Percentiles rank a stretch among this genome's conserved stretches.
Conservation (phyloP, 2,329 filamentous ascomycete genomes). For the Fragosphaeria purpurea region DNA sequence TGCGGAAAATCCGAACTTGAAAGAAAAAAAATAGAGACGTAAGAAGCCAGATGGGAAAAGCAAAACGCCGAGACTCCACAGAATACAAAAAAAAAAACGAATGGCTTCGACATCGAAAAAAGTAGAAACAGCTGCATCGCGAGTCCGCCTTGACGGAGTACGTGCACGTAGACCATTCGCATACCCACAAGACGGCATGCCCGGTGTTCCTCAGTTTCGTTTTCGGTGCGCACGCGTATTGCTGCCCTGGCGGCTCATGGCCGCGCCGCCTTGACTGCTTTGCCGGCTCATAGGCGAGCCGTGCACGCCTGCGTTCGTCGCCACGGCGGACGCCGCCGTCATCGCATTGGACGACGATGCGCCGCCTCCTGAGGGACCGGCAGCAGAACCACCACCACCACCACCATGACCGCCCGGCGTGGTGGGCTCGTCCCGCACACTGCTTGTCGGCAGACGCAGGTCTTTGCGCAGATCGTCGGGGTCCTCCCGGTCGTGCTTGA, state of each 20-base stretch:
- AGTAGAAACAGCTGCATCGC: too few species aligned
- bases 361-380: too few species aligned
- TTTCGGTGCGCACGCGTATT: constrained; percentile 20
- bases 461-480: constrained; percentile 40
- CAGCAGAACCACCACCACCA: neutral
- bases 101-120: too few species aligned
- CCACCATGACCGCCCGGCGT: constrained; percentile 16
- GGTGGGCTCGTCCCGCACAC: constrained; percentile 31
- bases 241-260: constrained; percentile 47
- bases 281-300: constrained; percentile 44
- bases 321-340: constrained; percentile 6
- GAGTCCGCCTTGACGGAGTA: too few species aligned
- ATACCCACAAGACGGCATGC: too few species aligned
- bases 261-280: constrained; percentile 43
- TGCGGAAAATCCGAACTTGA: too few species aligned
- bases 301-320: constrained; percentile 14
- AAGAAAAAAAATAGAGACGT: too few species aligned
- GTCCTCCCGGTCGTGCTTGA: constrained; percentile 28
- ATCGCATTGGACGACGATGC: too few species aligned
- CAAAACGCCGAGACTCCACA: too few species aligned
- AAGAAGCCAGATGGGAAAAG: too few species aligned
- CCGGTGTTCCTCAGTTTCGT: constrained; percentile 4
- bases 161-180: too few species aligned
- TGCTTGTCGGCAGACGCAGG: constrained; percentile 38
- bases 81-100: too few species aligned